A percentile compares a stretch with the other conserved stretches of the same genome.
These are phyloP conservation scores for Protea cynaroides DNA, from an alignment of 164 flowering plant genomes.

Conservation along the genomic window DNA sequence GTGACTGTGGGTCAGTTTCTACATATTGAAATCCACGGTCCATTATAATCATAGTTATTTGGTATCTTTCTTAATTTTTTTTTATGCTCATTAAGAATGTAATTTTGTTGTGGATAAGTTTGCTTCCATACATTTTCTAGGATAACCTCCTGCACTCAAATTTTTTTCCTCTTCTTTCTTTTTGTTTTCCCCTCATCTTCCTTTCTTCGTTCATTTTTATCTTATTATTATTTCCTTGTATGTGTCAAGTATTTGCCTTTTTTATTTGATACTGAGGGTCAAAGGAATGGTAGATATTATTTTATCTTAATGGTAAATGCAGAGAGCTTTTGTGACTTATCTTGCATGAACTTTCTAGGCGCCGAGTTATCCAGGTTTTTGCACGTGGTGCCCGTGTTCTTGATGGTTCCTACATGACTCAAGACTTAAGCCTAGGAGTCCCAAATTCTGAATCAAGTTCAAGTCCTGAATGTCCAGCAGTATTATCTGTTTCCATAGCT, in stretches of 20 bases:
- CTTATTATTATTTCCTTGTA: too few relatives aligned
- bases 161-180: background rate
- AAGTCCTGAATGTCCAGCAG: slow-evolving; percentile 47
- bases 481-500: slow-evolving; percentile 72
- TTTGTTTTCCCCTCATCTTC: background rate
- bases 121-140: too few relatives aligned
- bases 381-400: slow-evolving; percentile 88
- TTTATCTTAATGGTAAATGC: background rate
- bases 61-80: too few relatives aligned
- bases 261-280: background rate
- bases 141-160: too few relatives aligned
- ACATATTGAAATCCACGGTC: too few relatives aligned
- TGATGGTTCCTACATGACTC: slow-evolving; percentile 97
- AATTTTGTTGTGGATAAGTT: too few relatives aligned
- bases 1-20: too few relatives aligned
- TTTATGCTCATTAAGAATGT: too few relatives aligned
- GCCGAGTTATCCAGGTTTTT: slow-evolving; percentile 86
- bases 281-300: background rate
- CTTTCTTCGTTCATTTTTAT: background rate
- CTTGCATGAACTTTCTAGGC: slow-evolving; percentile 33
- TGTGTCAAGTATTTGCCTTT: background rate
- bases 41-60: too few relatives aligned
- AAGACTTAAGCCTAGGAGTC: slow-evolving; percentile 63
- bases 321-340: background rate
- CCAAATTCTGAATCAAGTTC: slow-evolving; percentile 55